These are phyloP conservation scores for Aspergillus clavatus DNA, from an alignment of 2,329 filamentous ascomycete genomes.

Conservation along the genomic window DNA sequence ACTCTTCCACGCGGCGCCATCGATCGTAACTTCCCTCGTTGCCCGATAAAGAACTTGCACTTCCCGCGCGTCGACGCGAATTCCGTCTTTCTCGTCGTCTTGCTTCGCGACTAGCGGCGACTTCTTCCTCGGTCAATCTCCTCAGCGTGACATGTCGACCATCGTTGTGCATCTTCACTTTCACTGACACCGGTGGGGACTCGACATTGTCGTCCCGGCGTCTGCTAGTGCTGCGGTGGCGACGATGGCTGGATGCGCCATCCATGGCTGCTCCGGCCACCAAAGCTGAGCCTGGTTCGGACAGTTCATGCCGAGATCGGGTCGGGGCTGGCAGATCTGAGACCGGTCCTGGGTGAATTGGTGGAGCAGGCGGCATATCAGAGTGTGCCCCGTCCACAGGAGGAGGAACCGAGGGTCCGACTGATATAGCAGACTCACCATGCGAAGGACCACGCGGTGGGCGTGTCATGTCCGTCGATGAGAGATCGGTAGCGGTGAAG, in stretches of 20 bases:
- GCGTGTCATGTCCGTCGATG: conserved; percentile 32
- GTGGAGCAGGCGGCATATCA: conserved; percentile 39
- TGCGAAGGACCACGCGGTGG: conserved; percentile 26
- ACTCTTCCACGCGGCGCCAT: conserved; percentile 47
- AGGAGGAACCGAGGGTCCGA: conserved; percentile 27
- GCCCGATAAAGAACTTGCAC: conserved; percentile 39
- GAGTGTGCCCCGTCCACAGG: conserved; percentile 27
- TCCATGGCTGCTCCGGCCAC: conserved; percentile 31
- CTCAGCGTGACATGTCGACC: conserved; percentile 60
- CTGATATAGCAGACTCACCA: conserved; percentile 32
- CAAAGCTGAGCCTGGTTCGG: conserved; percentile 28
- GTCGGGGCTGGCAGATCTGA: conserved; percentile 28
- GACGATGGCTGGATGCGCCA: conserved; percentile 26
- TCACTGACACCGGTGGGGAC: conserved; percentile 59
- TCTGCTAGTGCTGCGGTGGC: conserved; percentile 28
- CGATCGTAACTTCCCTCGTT: conserved; percentile 38
- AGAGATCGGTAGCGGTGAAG: conserved; percentile 35
- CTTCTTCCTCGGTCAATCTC: conserved; percentile 58
- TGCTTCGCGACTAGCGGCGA: conserved; percentile 55
- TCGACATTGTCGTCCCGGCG: conserved; percentile 43
- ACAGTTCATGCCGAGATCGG: conserved; percentile 16
- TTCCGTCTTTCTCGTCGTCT: conserved; percentile 43
- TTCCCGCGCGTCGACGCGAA: conserved; percentile 39
- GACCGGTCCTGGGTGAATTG: conserved; percentile 34
- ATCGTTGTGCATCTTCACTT: conserved; percentile 62